Evolutionary conservation across 2,329 filamentous ascomycete genomes (phyloP), one percentile per base, ranked within the genome.

Genomic region (Nigrograna mackinnonii): DNA sequence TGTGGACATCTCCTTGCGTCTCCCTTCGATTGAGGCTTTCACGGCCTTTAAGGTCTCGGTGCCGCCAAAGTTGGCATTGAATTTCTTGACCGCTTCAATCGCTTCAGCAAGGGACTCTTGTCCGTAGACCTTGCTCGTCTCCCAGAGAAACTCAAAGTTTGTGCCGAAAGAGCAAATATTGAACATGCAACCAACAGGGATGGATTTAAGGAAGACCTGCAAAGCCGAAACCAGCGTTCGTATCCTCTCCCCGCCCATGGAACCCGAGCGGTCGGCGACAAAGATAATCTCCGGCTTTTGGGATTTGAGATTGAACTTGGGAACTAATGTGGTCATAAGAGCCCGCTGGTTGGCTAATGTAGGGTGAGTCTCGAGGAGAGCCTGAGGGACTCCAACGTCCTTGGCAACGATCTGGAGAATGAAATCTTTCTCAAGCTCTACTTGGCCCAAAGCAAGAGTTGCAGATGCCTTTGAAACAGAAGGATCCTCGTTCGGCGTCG

Each of bases 191-290:
- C 82, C 80, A 0, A 81, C 49, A 0, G 82, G 82, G 2, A 87
- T 69, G 0, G 81, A 85, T 55, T 84, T 84, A 39, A 86, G 68
- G 49, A 86, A 86, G 24, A 85, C 68, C 4, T 77, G 73, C 19
- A 86, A 68, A 0, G 82, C 82, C 0, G 72, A 65, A 13, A 76
- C 67, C 2, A 86, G 68, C 16, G 80, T 75, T 1, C 54, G 44
- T 1, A 85, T 83, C n/a, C n/a, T n/a, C 36, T 78, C 79, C 0
- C 59, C 50, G 0, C 26, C 16, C 83, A 85, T 86, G 42, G 82
- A 86, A 0, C 83, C 84, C 41, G 83, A 87, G 35, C 85, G 77
- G 58, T 89, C 86, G 39, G 82, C 85, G 6, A 89, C 69, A 53
- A 90, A 89, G 17, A 89, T 78, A 20, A 89, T 77, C 57, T 89